Conservation (phyloP, 2,329 filamentous ascomycete genomes). For the Aspergillus vadensis region DNA sequence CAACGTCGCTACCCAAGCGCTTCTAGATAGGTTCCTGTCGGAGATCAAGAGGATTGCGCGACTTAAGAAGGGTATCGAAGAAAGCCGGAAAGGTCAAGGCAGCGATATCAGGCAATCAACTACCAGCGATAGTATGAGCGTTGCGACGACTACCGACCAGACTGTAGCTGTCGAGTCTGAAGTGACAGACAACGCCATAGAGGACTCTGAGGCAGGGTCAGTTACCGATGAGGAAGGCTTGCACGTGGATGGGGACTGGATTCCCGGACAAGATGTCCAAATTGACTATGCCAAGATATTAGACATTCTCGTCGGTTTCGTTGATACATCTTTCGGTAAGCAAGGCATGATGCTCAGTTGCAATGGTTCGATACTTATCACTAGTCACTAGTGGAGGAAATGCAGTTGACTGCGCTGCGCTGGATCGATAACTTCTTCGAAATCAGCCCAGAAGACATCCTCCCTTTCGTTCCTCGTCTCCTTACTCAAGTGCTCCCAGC, state of each 20-base stretch:
- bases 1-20: conserved; percentile 86
- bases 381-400: conserved; percentile 71
- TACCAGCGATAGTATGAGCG: conserved; percentile 68
- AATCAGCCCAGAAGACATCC: conserved; percentile 93
- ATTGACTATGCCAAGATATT: conserved; percentile 91
- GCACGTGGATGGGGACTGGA: conserved; percentile 86
- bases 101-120: conserved; percentile 70
- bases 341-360: background rate
- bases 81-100: conserved; percentile 72
- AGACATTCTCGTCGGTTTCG: conserved; percentile 84
- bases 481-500: conserved; percentile 89
- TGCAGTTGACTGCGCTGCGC: conserved; percentile 82
- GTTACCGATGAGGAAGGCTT: conserved; percentile 57
- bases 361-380: conserved; percentile 5
- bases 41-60: conserved; percentile 95
- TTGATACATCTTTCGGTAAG: conserved; percentile 76
- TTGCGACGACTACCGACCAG: conserved; percentile 55
- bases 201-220: conserved; percentile 47
- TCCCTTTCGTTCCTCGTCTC: conserved; percentile 90
- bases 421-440: conserved; percentile 98
- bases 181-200: conserved; percentile 58
- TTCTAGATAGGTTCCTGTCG: conserved; percentile 83
- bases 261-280: conserved; percentile 94
- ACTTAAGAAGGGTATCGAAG: conserved; percentile 87
- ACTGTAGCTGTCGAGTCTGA: conserved; percentile 41